phyloP scores from a whole-genome alignment of 2,329 filamentous ascomycete species.

The Cordyceps cicadae region DNA sequence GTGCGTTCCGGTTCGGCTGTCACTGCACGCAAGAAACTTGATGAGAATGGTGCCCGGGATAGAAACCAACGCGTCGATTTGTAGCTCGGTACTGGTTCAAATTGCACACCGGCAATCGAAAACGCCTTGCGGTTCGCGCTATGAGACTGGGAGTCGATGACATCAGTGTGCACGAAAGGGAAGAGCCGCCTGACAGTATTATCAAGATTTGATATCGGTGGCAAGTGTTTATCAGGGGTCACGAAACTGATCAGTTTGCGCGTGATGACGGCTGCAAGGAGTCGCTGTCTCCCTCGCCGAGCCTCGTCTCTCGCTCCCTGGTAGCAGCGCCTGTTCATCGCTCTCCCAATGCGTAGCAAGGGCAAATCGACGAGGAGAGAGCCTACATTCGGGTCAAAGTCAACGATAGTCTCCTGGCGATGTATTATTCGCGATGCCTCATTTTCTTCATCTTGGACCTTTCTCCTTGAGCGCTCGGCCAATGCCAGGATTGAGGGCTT shows the following conservation, averaged over 20 bases:
- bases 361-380: conserved; percentile 41
- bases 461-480: conserved; percentile 41
- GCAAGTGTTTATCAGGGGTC: conserved; percentile 38
- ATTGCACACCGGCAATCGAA: conserved; percentile 30
- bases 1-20: not conserved
- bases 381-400: conserved; percentile 40
- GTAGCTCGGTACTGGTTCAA: conserved; percentile 24
- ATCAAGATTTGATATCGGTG: conserved; percentile 35
- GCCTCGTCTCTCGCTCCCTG: conserved; percentile 19
- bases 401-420: conserved; percentile 35
- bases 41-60: conserved; percentile 37
- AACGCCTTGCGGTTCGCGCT: conserved; percentile 30
- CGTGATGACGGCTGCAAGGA: conserved; percentile 38
- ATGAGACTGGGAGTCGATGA: conserved; percentile 7
- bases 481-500: conserved; percentile 56
- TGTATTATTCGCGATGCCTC: conserved; percentile 49
- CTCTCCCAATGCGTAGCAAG: conserved; percentile 14
- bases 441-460: conserved; percentile 35
- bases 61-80: conserved; percentile 33
- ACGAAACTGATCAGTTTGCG: conserved; percentile 42
- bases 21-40: conserved; percentile 20
- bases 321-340: not conserved
- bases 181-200: conserved; percentile 40
- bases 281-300: conserved; percentile 29
- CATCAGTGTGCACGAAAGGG: conserved; percentile 29